Evolutionary conservation across 2,329 filamentous ascomycete genomes (phyloP).

Genomic region (Claviceps spartinae): DNA sequence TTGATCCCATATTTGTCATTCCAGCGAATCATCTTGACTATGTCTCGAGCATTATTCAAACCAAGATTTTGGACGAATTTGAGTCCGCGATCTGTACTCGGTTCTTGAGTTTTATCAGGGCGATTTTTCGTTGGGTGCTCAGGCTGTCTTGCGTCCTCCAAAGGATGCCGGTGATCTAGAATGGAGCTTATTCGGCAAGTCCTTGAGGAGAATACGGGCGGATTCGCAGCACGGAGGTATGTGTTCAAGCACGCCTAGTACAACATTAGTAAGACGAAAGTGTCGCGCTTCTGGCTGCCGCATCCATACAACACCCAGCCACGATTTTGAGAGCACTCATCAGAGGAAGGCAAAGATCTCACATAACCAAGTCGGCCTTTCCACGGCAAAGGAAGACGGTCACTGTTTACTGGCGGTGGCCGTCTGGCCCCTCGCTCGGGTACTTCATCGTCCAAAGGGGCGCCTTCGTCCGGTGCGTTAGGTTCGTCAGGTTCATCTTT

Average conservation of each 20-base stretch:
- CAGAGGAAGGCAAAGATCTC: constrained; percentile 19
- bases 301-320: not conserved
- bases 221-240: constrained; percentile 68
- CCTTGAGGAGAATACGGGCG: constrained; percentile 77
- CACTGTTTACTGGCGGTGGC: constrained; percentile 69
- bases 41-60: constrained; percentile 68
- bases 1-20: constrained; percentile 85
- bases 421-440: constrained; percentile 31
- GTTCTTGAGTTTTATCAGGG: constrained; percentile 58
- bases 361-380: constrained; percentile 82
- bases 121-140: constrained; percentile 77
- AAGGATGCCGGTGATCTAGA: constrained; percentile 71
- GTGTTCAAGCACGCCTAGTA: constrained; percentile 75
- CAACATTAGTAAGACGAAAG: constrained; percentile 5
- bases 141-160: constrained; percentile 60
- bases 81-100: constrained; percentile 53
- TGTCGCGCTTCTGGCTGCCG: not conserved
- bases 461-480: not conserved
- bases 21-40: constrained; percentile 79
- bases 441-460: not conserved
- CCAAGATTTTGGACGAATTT: constrained; percentile 65
- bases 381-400: constrained; percentile 77
- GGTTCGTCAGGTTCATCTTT: not conserved
- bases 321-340: not conserved
- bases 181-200: constrained; percentile 89